These are phyloP conservation scores for Claviceps fusiformis DNA, from an alignment of 2,329 filamentous ascomycete species.

Conservation along the genomic window DNA sequence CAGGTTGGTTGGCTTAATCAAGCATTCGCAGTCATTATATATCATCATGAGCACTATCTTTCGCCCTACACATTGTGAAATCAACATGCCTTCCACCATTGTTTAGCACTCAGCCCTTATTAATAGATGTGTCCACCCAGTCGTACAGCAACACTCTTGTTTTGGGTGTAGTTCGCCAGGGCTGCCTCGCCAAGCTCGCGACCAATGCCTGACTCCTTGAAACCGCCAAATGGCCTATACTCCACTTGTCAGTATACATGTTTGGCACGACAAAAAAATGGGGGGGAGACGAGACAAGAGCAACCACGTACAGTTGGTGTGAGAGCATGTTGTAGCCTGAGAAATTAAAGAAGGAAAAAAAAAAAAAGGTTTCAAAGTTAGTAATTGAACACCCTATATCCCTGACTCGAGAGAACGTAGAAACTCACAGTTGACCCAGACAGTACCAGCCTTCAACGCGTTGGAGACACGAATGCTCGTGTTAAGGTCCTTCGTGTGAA, in stretches of 20 bases:
- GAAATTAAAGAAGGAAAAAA: constrained; percentile 8
- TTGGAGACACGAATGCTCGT: constrained; percentile 71
- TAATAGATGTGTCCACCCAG: constrained; percentile 12
- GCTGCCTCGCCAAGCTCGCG: constrained; percentile 61
- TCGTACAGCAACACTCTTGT: constrained; percentile 48
- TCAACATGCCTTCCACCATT: not conserved
- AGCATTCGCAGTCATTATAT: not conserved
- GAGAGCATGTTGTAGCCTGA: constrained; percentile 43
- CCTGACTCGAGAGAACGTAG: not conserved
- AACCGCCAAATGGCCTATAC: constrained; percentile 52
- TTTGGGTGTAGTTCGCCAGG: constrained; percentile 53
- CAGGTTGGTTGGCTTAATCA: too few species aligned
- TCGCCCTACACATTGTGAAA: not conserved
- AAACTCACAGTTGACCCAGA: constrained; percentile 37
- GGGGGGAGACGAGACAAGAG: not conserved
- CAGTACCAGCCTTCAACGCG: constrained; percentile 54
- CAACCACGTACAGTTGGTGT: constrained; percentile 5
- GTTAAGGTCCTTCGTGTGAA: constrained; percentile 73
- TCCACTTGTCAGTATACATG: not conserved
- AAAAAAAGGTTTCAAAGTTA: not conserved
- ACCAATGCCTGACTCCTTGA: constrained; percentile 66
- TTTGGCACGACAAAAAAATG: not conserved
- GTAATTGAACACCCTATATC: not conserved
- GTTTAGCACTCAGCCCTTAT: constrained; percentile 4
- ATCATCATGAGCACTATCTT: not conserved